Base-by-base conservation (phyloP, 768 basidiomycete species). In the Pholiota microspora region DNA sequence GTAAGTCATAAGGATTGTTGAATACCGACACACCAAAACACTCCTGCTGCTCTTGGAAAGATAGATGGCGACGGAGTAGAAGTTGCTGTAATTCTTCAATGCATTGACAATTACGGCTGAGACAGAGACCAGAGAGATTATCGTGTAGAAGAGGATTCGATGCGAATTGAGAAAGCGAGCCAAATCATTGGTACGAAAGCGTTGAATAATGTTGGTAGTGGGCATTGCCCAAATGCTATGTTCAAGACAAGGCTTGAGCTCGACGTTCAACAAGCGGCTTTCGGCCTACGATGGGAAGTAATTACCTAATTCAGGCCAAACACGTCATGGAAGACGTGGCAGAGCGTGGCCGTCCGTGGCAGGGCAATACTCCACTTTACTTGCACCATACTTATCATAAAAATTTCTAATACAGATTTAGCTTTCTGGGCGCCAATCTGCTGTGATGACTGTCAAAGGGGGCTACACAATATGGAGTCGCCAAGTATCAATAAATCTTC, bases 31-130 rank as follows among this genome's bases (percentile, higher is more conserved):
- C 57, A 98, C 97, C 74, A 99, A 75, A 51, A 95, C 84, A 62
- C 92, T 94, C n/a, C 92, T 85, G 65, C 86, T 93, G 66, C 92
- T 95, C 73, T 89, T 90, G 4, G 92, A 89, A n/a, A 99, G 81
- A 65, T 87, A 89, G 2, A 99, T 92, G 27, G 92, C 84, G 2
- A 96, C 88, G 13, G 94, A 88, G 68, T 95, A 99, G 73, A 98
- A 98, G 74, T 94, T 97, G 64, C 85, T 86, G 63, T 95, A 81
- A 50, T 80, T 86, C 63, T 85, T 81, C 65, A 94, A 79, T 9
- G 94, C 94, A 70, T 89, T 92, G 46, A 80, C 71, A 56, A 98
- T 78, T 24, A 90, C 88, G 16, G 81, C 84, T 0, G 80, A 80
- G 35, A 94, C 84, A 0, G 91, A 83, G 24, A 83, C 59, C 45